Conservation (phyloP, 164 flowering plant genomes). For the Brasenia schreberi region DNA sequence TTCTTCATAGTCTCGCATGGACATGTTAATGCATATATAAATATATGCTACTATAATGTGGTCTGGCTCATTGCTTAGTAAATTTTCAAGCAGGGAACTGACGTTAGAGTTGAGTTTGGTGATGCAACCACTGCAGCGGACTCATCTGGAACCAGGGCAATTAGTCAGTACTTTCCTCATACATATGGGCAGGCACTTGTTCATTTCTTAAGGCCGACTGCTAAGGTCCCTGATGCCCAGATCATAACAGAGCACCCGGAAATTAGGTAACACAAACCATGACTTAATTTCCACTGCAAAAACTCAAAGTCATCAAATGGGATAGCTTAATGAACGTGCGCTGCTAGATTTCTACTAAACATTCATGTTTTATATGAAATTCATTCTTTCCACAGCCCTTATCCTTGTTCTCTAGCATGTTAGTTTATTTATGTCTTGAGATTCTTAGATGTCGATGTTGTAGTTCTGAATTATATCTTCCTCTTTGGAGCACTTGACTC, state of each 20-base stretch:
- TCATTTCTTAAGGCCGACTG: conserved; percentile 74
- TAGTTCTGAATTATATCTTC: no score
- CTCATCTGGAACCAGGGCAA: conserved; percentile 42
- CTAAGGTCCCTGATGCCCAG: conserved; percentile 76
- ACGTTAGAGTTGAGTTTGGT: conserved; percentile 90
- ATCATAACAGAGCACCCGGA: conserved; percentile 83
- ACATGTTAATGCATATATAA: background rate
- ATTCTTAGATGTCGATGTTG: no score
- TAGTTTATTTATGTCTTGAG: no score
- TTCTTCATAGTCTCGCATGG: background rate
- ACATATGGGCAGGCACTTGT: conserved; percentile 92
- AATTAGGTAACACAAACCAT: conserved; percentile 30
- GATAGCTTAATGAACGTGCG: no score
- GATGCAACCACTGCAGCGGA: conserved; percentile 74
- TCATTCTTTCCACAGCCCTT: no score
- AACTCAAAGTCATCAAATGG: no score
- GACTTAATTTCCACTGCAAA: no score
- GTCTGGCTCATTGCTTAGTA: background rate
- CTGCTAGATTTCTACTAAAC: no score
- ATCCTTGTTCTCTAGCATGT: no score
- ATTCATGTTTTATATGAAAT: no score
- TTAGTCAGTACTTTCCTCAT: conserved; percentile 56
- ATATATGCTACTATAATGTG: background rate
- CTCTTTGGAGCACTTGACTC: no score
- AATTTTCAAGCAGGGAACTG: conserved; percentile 50